Evolutionary conservation across 768 basidiomycete species (phyloP).

Genomic region (Tylopilus balloui): DNA sequence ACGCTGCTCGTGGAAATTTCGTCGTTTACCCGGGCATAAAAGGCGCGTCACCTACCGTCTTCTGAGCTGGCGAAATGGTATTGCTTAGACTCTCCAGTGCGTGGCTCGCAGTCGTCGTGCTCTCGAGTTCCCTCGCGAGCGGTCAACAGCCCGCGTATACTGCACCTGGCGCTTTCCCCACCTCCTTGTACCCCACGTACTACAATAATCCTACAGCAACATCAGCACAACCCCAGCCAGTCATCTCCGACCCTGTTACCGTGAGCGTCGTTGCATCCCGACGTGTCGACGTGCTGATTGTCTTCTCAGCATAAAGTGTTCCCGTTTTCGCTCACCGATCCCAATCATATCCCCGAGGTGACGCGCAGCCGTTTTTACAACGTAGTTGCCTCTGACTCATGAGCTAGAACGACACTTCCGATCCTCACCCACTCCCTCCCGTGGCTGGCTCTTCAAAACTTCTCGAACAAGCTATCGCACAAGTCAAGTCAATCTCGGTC

Average conservation of each 20-base stretch:
- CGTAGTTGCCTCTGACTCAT: neutral
- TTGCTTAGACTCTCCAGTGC: neutral
- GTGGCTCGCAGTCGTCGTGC: conserved; percentile 3
- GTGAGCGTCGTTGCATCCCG: conserved; percentile 32
- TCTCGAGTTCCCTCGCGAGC: conserved; percentile 7
- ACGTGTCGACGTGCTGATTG: conserved; percentile 1
- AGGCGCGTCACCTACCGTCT: neutral
- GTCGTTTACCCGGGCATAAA: conserved; percentile 8
- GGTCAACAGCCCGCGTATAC: conserved; percentile 37
- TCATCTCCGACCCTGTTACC: conserved; percentile 66
- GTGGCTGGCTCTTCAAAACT: conserved; percentile 43
- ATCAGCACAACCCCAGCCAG: conserved; percentile 68
- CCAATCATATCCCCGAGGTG: conserved; percentile 51
- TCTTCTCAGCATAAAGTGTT: conserved; percentile 50
- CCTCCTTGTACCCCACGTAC: conserved; percentile 58
- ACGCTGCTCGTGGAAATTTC: conserved; percentile 6
- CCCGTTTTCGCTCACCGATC: conserved; percentile 59
- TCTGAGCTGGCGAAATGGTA: conserved; percentile 6
- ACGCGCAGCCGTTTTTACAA: neutral
- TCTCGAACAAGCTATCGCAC: conserved; percentile 48
- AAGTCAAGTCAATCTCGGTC: conserved; percentile 50
- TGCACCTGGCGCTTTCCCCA: conserved; percentile 61
- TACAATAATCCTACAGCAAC: conserved; percentile 74
- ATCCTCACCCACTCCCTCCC: conserved; percentile 65
- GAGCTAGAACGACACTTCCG: conserved; percentile 48